These are phyloP conservation scores for Fusarium sp. DNA, from an alignment of 2,329 filamentous ascomycete genomes.

Conservation along the genomic window DNA sequence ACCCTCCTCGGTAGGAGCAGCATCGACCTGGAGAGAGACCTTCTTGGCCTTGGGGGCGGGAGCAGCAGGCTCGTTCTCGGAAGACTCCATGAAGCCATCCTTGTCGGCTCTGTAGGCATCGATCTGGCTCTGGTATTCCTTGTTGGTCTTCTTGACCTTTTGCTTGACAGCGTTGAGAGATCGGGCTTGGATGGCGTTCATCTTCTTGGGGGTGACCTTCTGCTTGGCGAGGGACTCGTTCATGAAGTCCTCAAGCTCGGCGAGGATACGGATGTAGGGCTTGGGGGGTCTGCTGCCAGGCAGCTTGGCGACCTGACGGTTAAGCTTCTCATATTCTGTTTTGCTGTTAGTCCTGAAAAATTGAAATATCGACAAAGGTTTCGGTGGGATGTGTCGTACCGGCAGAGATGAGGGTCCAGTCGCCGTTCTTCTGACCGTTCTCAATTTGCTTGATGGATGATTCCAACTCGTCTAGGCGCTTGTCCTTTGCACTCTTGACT, in stretches of 20 bases:
- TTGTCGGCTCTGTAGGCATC: constrained; percentile 88
- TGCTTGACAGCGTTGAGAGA: constrained; percentile 98
- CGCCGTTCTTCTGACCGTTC: constrained; percentile 96
- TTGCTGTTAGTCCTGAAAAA: constrained; percentile 27
- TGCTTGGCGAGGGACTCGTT: constrained; percentile 95
- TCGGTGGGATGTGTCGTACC: constrained; percentile 64
- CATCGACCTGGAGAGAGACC: constrained; percentile 58
- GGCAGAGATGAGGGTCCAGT: constrained; percentile 92
- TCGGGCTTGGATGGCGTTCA: constrained; percentile 95
- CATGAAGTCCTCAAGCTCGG: constrained; percentile 94
- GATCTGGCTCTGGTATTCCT: constrained; percentile 89
- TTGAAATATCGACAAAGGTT: background rate
- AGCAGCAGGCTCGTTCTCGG: constrained; percentile 74
- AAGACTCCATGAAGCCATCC: constrained; percentile 87
- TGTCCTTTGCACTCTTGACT: constrained; percentile 98
- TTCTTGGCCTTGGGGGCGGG: constrained; percentile 62
- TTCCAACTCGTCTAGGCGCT: constrained; percentile 94
- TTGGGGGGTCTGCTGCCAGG: constrained; percentile 84
- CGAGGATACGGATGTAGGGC: constrained; percentile 90
- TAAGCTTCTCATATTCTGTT: constrained; percentile 93
- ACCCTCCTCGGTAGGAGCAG: constrained; percentile 62
- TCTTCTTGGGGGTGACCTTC: constrained; percentile 96
- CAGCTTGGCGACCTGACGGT: constrained; percentile 85
- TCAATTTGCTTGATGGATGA: constrained; percentile 90
- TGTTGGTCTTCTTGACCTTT: constrained; percentile 98